A percentile compares a stretch with the other conserved stretches of the same genome.
These are phyloP conservation scores for Cyclotella kingstonii DNA, from an alignment of 108 stramenopile genomes.

Conservation along the genomic window DNA sequence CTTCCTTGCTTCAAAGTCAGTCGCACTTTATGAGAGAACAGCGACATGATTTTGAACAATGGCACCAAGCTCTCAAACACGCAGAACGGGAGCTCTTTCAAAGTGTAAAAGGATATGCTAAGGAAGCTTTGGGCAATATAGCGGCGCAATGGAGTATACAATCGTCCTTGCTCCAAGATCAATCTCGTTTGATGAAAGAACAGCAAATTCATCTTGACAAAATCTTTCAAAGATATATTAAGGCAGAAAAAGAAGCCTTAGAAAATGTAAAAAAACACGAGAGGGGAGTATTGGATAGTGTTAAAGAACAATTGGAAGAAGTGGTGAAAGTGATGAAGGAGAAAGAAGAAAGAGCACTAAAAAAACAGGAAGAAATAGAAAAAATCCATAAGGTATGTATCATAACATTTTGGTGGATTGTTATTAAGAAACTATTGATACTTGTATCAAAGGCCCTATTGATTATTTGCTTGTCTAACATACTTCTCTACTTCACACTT, in stretches of 20 bases:
- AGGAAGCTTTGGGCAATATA: background rate
- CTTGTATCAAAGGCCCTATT: too few species aligned
- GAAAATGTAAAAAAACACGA: conserved; percentile 4
- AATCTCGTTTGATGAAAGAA: conserved; percentile 6
- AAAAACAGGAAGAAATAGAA: too few species aligned
- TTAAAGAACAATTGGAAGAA: background rate
- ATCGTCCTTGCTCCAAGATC: conserved; percentile 12
- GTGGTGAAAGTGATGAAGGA: conserved; percentile 7
- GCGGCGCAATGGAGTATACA: background rate
- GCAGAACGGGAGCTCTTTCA: background rate
- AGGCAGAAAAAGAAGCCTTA: conserved; percentile 2
- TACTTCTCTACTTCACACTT: background rate
- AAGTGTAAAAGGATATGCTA: background rate
- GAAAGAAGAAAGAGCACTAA: too few species aligned
- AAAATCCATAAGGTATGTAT: too few species aligned
- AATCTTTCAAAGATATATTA: conserved; percentile 2
- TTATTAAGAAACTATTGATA: too few species aligned
- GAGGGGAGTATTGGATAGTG: background rate
- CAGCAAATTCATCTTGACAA: conserved; percentile 17
- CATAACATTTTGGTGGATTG: too few species aligned
- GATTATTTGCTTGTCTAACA: background rate
- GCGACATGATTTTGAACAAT: conserved; percentile 1
- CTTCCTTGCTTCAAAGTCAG: conserved; percentile 7
- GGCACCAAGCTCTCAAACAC: background rate
- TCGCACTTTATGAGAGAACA: conserved; percentile 12